These are phyloP conservation scores for Neurospora africana DNA, from an alignment of 495 filamentous ascomycete species.

Conservation along the genomic window DNA sequence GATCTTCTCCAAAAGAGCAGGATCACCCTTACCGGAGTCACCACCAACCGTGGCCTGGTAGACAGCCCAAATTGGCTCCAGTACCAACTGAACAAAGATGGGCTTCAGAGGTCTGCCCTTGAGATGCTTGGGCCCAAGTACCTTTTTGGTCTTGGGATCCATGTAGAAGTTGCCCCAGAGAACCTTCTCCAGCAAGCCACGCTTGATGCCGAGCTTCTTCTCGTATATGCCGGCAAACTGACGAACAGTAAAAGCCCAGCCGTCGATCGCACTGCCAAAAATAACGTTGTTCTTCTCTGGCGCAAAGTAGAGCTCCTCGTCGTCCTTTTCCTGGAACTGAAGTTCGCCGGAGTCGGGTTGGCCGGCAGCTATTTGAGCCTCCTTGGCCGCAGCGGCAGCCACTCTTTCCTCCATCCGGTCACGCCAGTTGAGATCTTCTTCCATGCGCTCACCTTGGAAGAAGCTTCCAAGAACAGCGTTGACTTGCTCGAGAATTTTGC, in stretches of 20 bases:
- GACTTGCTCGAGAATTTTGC: conserved; percentile 82
- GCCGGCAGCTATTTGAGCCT: conserved; percentile 33
- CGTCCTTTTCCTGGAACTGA: conserved; percentile 83
- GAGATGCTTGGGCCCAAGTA: conserved; percentile 82
- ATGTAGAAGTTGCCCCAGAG: conserved; percentile 97
- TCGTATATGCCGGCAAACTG: conserved; percentile 94
- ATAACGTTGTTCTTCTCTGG: conserved; percentile 99
- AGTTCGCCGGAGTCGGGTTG: conserved; percentile 45
- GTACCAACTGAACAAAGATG: conserved; percentile 94
- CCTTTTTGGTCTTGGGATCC: conserved; percentile 92
- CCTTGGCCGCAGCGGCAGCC: conserved; percentile 45
- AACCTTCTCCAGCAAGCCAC: conserved; percentile 82
- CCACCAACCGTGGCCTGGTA: conserved; percentile 84
- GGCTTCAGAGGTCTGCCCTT: conserved; percentile 87
- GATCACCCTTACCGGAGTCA: conserved; percentile 74
- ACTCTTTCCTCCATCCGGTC: conserved; percentile 82
- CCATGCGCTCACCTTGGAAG: conserved; percentile 97
- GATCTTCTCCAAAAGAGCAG: conserved; percentile 79
- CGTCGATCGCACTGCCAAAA: conserved; percentile 93
- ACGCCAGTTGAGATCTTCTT: conserved; percentile 93
- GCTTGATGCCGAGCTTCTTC: conserved; percentile 92
- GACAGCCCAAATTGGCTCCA: conserved; percentile 95
- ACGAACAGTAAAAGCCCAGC: conserved; percentile 93
- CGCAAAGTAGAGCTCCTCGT: conserved; percentile 96
- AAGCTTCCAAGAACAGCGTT: conserved; percentile 97